These are phyloP conservation scores for Globisporangium parvum DNA, from an alignment of 352 stramenopile species.

Conservation along the genomic window DNA sequence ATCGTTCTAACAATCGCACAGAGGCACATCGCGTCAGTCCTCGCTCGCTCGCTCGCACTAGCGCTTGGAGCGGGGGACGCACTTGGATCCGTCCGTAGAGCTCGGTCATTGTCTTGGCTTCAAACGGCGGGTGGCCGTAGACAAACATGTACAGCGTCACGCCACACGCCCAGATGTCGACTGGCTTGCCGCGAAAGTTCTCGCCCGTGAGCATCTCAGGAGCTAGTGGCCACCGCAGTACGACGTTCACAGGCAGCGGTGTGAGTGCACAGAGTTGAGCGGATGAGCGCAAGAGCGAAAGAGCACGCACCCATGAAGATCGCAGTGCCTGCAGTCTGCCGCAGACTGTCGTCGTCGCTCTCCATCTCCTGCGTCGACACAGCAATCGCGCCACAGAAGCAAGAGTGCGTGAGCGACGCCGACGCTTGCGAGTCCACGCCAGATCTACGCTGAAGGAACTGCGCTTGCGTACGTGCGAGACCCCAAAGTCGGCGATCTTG, in stretches of 20 bases:
- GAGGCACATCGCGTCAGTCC: background rate
- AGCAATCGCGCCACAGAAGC: background rate
- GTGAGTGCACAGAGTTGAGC: background rate
- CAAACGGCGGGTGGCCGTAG: slow-evolving; percentile 91
- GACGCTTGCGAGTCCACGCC: too few species aligned
- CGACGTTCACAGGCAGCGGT: background rate
- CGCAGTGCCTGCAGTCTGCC: slow-evolving; percentile 67
- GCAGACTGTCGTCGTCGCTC: slow-evolving; percentile 60
- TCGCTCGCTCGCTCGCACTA: too few species aligned
- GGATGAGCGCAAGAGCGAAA: background rate
- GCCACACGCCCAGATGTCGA: slow-evolving; percentile 95
- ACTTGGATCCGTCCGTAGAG: slow-evolving; percentile 91
- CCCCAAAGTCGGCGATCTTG: slow-evolving; percentile 78
- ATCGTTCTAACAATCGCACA: slow-evolving; percentile 37
- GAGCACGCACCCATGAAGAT: slow-evolving; percentile 56
- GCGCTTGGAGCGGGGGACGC: too few species aligned
- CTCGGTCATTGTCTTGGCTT: slow-evolving; percentile 82
- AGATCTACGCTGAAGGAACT: background rate
- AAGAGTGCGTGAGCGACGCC: background rate
- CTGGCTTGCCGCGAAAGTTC: slow-evolving; percentile 65
- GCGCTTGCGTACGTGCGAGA: slow-evolving; percentile 50
- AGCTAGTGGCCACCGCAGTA: slow-evolving; percentile 15
- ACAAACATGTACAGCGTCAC: slow-evolving; percentile 97
- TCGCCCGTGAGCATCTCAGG: slow-evolving; percentile 78
- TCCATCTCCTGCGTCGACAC: slow-evolving; percentile 47